phyloP scores from a whole-genome alignment of 2,329 filamentous ascomycete species.

The Pleurostoma richardsiae region DNA sequence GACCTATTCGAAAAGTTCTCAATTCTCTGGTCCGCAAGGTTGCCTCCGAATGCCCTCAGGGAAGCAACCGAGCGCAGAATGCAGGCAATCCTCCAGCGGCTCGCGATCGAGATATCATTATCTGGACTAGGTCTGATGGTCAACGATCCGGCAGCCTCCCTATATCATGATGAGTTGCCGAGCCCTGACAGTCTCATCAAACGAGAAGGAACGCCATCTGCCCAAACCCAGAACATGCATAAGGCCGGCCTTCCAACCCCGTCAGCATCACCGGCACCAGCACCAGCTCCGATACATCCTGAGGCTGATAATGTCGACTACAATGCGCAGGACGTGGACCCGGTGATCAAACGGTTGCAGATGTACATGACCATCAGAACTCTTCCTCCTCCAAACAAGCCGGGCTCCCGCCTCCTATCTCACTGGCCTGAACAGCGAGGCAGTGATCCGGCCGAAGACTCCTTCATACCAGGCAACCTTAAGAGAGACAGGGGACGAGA shows the following conservation, averaged over 20 bases:
- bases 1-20: conserved; percentile 7
- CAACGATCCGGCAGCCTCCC: too few species aligned
- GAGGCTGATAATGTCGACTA: too few species aligned
- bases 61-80: conserved; percentile 6
- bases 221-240: too few species aligned
- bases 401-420: conserved; percentile 19
- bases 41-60: conserved; percentile 5
- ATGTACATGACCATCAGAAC: conserved; percentile 24
- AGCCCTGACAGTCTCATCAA: too few species aligned
- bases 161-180: too few species aligned
- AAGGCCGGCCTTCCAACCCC: conserved; percentile 2
- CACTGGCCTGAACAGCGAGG: conserved; percentile 27
- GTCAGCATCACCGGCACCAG: conserved; percentile 7
- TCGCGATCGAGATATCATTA: conserved; percentile 7
- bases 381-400: conserved; percentile 15
- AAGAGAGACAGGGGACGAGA: too few species aligned
- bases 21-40: conserved; percentile 6
- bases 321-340: conserved; percentile 15
- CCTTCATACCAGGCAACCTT: conserved; percentile 13
- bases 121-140: conserved; percentile 2
- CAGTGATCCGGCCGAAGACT: conserved; percentile 24
- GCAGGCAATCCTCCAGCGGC: conserved; percentile 5
- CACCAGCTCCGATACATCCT: not conserved
- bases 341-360: conserved; percentile 24
- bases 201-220: too few species aligned